Evolutionary conservation across 306 rosid species (phyloP), one percentile per base, ranked within the genome.

Genomic region (Castanopsis chinensis): DNA sequence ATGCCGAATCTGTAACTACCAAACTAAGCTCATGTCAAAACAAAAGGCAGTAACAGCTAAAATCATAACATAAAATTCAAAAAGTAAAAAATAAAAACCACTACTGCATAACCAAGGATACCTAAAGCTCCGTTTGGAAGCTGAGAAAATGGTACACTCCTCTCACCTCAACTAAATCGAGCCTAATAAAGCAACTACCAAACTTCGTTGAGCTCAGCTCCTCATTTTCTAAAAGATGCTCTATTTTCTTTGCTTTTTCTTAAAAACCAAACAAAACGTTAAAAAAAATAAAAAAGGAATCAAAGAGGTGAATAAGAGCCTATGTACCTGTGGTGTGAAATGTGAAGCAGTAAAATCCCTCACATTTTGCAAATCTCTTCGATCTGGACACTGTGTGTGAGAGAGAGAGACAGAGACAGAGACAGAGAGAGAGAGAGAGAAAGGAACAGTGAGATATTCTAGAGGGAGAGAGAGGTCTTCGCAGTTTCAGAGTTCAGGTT

Each of bases 401-500:
- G 10, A 4, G 59, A 12, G 52, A 45, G 53, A 8, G 49, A 43
- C 11, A 6, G 9, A 43, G 12, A 49, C 5, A 35, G 6, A 35
- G 6, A 35, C 3, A 37, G 3, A 37, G 2, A 25, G 27, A 25
- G 27, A 25, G 27, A 45, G 13, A 54, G 30, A 63, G 43, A 72
- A 20, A 32, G 41, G 20, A 6, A 52, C 55, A 27, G 45, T 18
- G 79, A 15, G 7, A 77, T 20, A 71, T 67, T 65, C 49, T 49
- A 56, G 2, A 19, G 30, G n/a, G 35, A 69, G 45, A 69, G 28
- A 59, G 51, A 37, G 65, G 25, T 57, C 49, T 6, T 10, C 49
- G 51, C 23, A 74, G 81, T 78, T 73, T 69, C 84, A 79, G 78
- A 58, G 83, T 41, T 41, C 45, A 58, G 80, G 79, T 74, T 77